phyloP scores from a whole-genome alignment of 2,329 filamentous ascomycete genomes.

The Ophiostoma fasciatum region DNA sequence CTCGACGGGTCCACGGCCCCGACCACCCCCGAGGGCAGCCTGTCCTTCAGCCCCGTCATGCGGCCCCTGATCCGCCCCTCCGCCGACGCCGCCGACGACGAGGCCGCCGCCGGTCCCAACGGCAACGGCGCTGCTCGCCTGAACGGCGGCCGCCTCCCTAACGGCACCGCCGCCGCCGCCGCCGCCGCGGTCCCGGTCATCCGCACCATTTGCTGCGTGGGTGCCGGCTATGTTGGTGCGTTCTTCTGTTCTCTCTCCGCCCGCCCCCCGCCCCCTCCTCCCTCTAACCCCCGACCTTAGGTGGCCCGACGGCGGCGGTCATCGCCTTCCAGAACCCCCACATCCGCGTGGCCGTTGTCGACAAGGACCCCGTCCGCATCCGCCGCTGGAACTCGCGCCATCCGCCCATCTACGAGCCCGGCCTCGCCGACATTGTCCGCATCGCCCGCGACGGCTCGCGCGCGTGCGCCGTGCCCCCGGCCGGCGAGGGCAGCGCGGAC shows the following conservation, averaged over 20 bases:
- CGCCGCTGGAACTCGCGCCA: slow-evolving; percentile 58
- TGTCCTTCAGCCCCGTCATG: slow-evolving; percentile 26
- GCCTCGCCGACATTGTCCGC: slow-evolving; percentile 51
- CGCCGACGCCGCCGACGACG: slow-evolving; percentile 7
- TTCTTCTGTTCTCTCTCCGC: slow-evolving; percentile 9
- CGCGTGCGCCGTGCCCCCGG: slow-evolving; percentile 25
- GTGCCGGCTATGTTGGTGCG: slow-evolving; percentile 63
- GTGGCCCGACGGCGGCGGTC: slow-evolving; percentile 61
- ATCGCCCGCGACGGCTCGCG: slow-evolving; percentile 45
- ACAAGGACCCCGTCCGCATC: slow-evolving; percentile 50
- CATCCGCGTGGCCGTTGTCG: slow-evolving; percentile 60
- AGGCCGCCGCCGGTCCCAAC: not conserved
- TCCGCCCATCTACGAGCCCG: slow-evolving; percentile 64
- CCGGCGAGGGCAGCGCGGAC: slow-evolving; percentile 18
- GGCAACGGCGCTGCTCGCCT: not conserved
- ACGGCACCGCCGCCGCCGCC: not conserved
- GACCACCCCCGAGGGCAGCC: slow-evolving; percentile 28
- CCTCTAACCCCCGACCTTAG: slow-evolving; percentile 22
- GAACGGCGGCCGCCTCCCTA: too few species aligned
- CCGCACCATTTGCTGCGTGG: slow-evolving; percentile 55
- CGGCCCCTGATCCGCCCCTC: slow-evolving; percentile 15
- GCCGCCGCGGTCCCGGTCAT: slow-evolving; percentile 17
- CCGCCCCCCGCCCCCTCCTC: not conserved
- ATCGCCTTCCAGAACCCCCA: slow-evolving; percentile 60
- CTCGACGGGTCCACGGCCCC: slow-evolving; percentile 26